Conservation (phyloP, 148 eudicot species). For the Rhododendron ferrugineum region DNA sequence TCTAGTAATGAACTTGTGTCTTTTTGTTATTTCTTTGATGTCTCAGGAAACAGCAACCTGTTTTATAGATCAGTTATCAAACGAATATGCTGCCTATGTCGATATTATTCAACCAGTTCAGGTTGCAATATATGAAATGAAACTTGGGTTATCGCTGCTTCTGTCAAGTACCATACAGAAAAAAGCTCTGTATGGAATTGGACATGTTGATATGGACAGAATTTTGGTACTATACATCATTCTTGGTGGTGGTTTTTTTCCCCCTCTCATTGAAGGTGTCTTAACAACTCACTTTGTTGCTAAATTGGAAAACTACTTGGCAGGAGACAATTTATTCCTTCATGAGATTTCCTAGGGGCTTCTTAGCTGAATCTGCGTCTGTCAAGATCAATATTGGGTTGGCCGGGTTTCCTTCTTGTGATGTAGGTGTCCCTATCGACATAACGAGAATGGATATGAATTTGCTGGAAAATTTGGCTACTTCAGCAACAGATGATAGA, state of each 20-base stretch:
- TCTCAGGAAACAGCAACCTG: constrained; percentile 62
- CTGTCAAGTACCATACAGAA: constrained; percentile 44
- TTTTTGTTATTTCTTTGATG: not conserved
- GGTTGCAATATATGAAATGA: constrained; percentile 89
- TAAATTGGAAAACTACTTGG: not conserved
- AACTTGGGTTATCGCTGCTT: constrained; percentile 69
- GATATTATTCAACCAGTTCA: constrained; percentile 88
- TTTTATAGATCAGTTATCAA: constrained; percentile 67
- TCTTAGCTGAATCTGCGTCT: constrained; percentile 37
- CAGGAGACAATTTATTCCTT: constrained; percentile 66
- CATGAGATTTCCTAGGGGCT: constrained; percentile 73
- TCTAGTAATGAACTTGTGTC: not conserved
- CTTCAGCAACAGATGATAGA: constrained; percentile 21
- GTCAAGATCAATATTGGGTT: constrained; percentile 27
- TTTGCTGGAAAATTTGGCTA: constrained; percentile 50
- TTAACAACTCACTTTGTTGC: not conserved
- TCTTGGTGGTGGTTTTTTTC: not conserved
- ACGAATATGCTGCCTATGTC: constrained; percentile 50
- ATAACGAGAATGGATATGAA: constrained; percentile 37
- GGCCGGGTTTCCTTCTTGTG: constrained; percentile 32
- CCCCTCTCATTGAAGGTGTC: not conserved
- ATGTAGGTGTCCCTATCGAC: constrained; percentile 31
- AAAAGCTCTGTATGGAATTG: constrained; percentile 35
- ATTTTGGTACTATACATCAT: constrained; percentile 40
- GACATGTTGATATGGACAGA: constrained; percentile 34